phyloP scores from a whole-genome alignment of 169 alveolate genomes.

The Babesia sp. region DNA sequence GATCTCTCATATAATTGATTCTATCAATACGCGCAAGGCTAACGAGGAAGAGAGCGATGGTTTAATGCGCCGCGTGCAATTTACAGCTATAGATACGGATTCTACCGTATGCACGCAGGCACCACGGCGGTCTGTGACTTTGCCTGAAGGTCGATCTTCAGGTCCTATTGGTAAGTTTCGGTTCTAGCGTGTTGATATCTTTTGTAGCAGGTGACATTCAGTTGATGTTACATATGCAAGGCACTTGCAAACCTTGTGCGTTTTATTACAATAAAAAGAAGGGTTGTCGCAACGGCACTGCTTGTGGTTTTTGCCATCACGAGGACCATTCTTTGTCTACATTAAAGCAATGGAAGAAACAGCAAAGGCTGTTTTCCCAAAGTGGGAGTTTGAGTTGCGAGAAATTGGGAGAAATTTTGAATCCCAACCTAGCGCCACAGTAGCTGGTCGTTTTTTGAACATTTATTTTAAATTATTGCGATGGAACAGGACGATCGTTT shows the following conservation, averaged over 20 bases:
- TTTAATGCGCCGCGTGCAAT: conserved; percentile 31
- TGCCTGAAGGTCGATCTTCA: conserved; percentile 33
- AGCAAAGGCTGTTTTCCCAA: conserved; percentile 65
- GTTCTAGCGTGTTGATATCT: not conserved
- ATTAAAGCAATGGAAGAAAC: conserved; percentile 79
- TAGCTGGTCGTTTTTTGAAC: not conserved
- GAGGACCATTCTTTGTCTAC: conserved; percentile 76
- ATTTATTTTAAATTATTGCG: not conserved
- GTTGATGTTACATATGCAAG: conserved; percentile 67
- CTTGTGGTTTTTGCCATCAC: conserved; percentile 80
- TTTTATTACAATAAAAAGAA: conserved; percentile 78
- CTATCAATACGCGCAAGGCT: conserved; percentile 27
- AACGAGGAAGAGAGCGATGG: not conserved
- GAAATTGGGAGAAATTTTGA: conserved; percentile 6
- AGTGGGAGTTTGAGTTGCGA: conserved; percentile 20
- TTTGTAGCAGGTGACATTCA: conserved; percentile 55
- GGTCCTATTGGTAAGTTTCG: conserved; percentile 14
- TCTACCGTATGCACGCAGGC: not conserved
- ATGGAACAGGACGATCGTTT: conserved; percentile 55
- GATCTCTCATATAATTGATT: conserved; percentile 44
- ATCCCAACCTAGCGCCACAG: conserved; percentile 4
- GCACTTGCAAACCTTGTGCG: conserved; percentile 82
- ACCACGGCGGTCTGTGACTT: conserved; percentile 39
- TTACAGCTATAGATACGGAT: conserved; percentile 17
- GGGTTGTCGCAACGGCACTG: conserved; percentile 78